Percentiles rank a stretch among this genome's conserved stretches.
phyloP scores from a whole-genome alignment of 331 rosid genomes.

The Pyrus hybrid region DNA sequence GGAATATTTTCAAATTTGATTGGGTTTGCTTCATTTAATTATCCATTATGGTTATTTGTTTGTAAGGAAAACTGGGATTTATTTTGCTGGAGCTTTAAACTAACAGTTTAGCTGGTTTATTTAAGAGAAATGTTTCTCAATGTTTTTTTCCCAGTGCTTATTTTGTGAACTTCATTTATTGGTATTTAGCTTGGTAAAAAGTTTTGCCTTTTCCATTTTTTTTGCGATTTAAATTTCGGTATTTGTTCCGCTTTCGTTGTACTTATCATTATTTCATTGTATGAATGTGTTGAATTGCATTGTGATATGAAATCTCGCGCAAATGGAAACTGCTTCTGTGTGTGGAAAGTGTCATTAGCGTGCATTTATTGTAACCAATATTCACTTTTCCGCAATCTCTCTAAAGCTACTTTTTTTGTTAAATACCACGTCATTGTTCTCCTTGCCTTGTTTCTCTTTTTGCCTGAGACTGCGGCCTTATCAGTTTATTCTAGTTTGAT shows the following conservation, averaged over 20 bases:
- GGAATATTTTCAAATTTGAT: neutral
- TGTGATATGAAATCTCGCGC: neutral
- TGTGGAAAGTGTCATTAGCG: neutral
- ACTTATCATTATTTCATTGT: neutral
- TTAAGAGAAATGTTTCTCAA: neutral
- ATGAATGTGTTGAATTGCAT: neutral
- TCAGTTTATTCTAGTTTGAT: neutral
- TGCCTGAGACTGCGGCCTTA: neutral
- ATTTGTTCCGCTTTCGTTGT: neutral
- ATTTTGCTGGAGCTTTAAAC: neutral
- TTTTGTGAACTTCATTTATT: neutral
- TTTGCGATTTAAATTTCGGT: neutral
- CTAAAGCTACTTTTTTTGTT: neutral
- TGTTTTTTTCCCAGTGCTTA: neutral
- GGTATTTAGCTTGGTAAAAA: neutral
- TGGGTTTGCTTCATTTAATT: neutral
- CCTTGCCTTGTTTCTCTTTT: neutral
- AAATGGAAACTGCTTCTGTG: neutral
- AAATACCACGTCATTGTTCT: neutral
- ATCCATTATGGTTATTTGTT: neutral
- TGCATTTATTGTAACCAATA: neutral
- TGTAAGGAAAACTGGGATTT: neutral
- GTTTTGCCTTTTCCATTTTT: neutral
- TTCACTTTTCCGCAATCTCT: neutral
- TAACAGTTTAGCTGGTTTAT: neutral